phyloP scores from a whole-genome alignment of 768 basidiomycete species.

The Mycena rosella region DNA sequence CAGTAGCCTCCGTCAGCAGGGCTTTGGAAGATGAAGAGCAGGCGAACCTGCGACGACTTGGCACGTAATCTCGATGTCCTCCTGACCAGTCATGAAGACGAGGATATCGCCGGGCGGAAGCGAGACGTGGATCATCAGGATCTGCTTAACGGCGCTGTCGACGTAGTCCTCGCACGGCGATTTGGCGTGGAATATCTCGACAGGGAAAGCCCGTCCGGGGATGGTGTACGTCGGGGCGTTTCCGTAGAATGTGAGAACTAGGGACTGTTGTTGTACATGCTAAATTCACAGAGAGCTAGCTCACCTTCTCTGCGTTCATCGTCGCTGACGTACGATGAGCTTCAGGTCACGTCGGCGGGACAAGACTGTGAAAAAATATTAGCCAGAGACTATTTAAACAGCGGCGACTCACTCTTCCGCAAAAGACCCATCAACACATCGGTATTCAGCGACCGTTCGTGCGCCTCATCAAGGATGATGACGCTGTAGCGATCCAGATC shows the following conservation, averaged over 20 bases:
- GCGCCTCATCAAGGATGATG: conserved; percentile 99
- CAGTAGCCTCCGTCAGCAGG: conserved; percentile 15
- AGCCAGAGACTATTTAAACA: conserved; percentile 5
- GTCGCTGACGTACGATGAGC: conserved; percentile 97
- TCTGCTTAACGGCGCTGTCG: conserved; percentile 97
- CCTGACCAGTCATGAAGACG: conserved; percentile 99
- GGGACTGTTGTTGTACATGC: background rate
- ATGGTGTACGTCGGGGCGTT: conserved; percentile 96
- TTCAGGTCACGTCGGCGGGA: conserved; percentile 94
- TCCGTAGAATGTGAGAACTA: conserved; percentile 97
- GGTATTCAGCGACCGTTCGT: conserved; percentile 96
- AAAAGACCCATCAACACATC: conserved; percentile 98
- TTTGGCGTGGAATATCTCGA: conserved; percentile 95
- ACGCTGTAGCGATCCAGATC: conserved; percentile 97
- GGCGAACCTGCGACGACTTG: conserved; percentile 87
- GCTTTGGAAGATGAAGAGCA: conserved; percentile 2
- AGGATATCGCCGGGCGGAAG: conserved; percentile 94
- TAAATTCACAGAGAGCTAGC: conserved; percentile 24
- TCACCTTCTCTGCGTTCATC: conserved; percentile 98
- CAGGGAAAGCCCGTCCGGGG: conserved; percentile 93
- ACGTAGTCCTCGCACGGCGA: conserved; percentile 99
- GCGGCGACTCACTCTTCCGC: conserved; percentile 80
- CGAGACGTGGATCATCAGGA: conserved; percentile 95
- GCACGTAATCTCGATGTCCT: conserved; percentile 98
- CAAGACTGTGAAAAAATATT: conserved; percentile 64